A percentile compares a stretch with the other conserved stretches of the same genome.
phyloP scores from a whole-genome alignment of 306 rosid species.

The Vigna nakashimae region DNA sequence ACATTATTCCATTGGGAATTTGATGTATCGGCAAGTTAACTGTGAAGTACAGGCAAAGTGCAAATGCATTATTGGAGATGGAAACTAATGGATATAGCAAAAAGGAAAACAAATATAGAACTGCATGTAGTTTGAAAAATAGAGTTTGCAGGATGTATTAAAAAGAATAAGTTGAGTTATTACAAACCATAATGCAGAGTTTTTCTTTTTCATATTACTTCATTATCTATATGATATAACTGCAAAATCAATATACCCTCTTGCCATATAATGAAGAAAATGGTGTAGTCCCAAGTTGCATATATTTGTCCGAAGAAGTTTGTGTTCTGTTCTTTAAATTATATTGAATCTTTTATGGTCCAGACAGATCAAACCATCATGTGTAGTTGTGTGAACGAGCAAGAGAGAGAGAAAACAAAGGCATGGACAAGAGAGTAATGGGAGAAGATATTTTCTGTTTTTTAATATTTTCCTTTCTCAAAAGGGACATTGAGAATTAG shows the following conservation, averaged over 20 bases:
- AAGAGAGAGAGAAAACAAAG: slow-evolving; percentile 1
- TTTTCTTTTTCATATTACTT: too few species aligned
- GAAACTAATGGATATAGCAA: neutral
- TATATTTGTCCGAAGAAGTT: slow-evolving; percentile 22
- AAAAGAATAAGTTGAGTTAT: too few species aligned
- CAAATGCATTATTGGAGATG: slow-evolving; percentile 42
- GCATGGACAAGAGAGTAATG: slow-evolving; percentile 30
- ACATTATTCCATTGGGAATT: slow-evolving; percentile 24
- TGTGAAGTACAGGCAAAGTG: slow-evolving; percentile 37
- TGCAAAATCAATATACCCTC: neutral
- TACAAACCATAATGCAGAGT: too few species aligned
- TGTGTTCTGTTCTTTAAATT: slow-evolving; percentile 2
- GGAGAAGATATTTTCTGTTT: slow-evolving; percentile 22
- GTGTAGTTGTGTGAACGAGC: slow-evolving; percentile 20
- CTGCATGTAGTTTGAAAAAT: neutral
- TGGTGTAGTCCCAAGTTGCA: slow-evolving; percentile 33
- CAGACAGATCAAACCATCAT: slow-evolving; percentile 39
- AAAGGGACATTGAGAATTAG: slow-evolving; percentile 7
- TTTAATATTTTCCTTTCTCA: neutral
- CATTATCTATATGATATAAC: neutral
- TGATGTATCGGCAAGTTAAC: neutral
- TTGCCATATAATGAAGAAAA: neutral
- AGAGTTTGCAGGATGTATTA: neutral
- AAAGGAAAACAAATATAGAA: neutral
- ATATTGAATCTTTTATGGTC: slow-evolving; percentile 39